Evolutionary conservation across 23 red algal genomes (phyloP).

Genomic region (Gracilaria domingensis): DNA sequence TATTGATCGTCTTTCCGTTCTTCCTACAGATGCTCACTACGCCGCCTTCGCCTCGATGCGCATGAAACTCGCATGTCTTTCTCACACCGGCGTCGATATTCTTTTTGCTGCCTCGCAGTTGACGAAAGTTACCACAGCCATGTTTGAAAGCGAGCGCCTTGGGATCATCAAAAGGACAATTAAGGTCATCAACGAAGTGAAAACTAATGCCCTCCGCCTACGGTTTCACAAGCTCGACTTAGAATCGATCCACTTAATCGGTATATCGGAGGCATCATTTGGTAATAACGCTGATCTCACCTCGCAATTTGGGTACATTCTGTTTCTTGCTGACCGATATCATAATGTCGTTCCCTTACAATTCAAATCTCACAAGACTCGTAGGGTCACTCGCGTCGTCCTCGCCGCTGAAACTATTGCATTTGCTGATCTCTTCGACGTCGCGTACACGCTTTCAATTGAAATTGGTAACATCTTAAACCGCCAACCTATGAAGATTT

Average conservation of each 20-base stretch:
- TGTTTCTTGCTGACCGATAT: constrained; percentile 1
- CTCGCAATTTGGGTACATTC: constrained; percentile 4
- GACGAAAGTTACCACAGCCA: background rate
- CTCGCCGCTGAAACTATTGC: constrained; percentile 32
- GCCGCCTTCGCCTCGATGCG: constrained; percentile 32
- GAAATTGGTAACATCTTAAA: background rate
- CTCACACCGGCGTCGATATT: constrained; percentile 43
- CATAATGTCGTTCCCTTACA: background rate
- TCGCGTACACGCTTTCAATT: background rate
- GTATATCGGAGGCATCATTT: constrained; percentile 49
- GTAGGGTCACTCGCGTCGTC: background rate
- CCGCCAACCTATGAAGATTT: background rate
- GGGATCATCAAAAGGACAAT: constrained; percentile 4
- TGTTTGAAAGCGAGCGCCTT: background rate
- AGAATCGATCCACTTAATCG: constrained; percentile 10
- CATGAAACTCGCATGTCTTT: constrained; percentile 47
- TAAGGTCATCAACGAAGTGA: background rate
- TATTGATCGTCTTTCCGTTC: background rate
- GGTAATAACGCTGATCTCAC: constrained; percentile 46
- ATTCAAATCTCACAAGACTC: constrained; percentile 49
- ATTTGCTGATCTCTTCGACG: constrained; percentile 55
- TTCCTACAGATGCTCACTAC: background rate
- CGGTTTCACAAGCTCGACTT: constrained; percentile 10
- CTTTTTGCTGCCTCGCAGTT: constrained; percentile 34
- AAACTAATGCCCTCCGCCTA: background rate